These are phyloP conservation scores for Agaricus sinodeliciosus DNA, from an alignment of 768 basidiomycete genomes.

Conservation along the genomic window DNA sequence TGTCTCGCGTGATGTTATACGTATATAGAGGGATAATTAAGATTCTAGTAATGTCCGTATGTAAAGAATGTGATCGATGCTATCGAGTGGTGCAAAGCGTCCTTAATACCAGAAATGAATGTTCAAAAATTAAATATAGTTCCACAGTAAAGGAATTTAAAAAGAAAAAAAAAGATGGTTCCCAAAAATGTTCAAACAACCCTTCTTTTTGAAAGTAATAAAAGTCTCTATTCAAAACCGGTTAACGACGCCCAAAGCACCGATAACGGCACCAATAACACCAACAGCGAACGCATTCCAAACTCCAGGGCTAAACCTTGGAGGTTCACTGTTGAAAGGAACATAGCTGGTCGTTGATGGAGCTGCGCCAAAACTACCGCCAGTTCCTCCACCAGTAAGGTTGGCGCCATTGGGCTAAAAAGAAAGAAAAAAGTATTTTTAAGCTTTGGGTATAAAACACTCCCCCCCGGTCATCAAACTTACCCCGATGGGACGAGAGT, in stretches of 20 bases:
- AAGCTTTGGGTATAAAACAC: neutral
- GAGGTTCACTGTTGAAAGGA: constrained; percentile 40
- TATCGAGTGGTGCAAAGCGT: constrained; percentile 1
- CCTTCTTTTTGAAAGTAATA: too few relatives aligned
- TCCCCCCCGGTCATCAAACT: neutral
- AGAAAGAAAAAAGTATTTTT: neutral
- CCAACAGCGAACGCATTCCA: constrained; percentile 30
- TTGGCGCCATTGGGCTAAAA: constrained; percentile 12
- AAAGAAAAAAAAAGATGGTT: neutral
- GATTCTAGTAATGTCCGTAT: neutral
- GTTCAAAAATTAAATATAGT: neutral
- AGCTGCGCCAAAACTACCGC: constrained; percentile 3
- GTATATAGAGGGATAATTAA: too few relatives aligned
- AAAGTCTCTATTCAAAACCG: constrained; percentile 10
- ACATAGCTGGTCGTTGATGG: constrained; percentile 30
- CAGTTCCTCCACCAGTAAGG: constrained; percentile 13
- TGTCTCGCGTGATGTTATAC: too few relatives aligned
- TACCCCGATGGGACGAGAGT: constrained; percentile 31
- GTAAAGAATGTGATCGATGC: constrained; percentile 1
- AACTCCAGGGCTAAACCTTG: constrained; percentile 23
- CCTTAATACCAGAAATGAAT: neutral
- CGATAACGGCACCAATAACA: constrained; percentile 29
- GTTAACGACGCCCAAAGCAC: constrained; percentile 20
- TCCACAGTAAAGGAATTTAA: neutral
- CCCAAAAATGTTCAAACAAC: too few relatives aligned